Evolutionary conservation across 2,329 filamentous ascomycete species (phyloP).

Genomic region (Penicillium expansum): DNA sequence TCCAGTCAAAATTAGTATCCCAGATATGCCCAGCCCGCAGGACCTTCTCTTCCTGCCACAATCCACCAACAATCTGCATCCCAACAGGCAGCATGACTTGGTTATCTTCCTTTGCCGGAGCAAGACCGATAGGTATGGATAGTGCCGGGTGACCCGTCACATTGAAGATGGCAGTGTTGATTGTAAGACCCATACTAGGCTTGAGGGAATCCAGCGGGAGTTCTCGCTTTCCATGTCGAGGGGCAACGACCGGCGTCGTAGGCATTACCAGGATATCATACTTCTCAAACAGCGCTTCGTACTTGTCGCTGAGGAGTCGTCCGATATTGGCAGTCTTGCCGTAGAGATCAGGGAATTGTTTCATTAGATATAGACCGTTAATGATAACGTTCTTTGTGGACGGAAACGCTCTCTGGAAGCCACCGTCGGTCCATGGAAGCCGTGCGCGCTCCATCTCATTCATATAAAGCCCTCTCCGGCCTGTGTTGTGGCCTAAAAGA

Average conservation of each 20-base stretch:
- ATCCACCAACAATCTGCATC: constrained; percentile 53
- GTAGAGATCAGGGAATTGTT: constrained; percentile 41
- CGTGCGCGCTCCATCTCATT: constrained; percentile 52
- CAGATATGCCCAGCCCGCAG: constrained; percentile 23
- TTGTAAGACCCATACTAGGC: constrained; percentile 51
- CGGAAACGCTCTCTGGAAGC: constrained; percentile 48
- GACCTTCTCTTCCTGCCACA: constrained; percentile 31
- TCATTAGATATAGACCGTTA: constrained; percentile 42
- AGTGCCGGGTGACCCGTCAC: constrained; percentile 57
- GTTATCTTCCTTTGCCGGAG: constrained; percentile 26
- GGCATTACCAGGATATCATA: constrained; percentile 46
- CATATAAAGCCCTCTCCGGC: constrained; percentile 50
- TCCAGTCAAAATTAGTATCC: constrained; percentile 28
- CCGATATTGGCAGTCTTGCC: constrained; percentile 43
- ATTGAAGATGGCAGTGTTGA: constrained; percentile 58
- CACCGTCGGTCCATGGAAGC: constrained; percentile 47
- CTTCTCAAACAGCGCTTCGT: constrained; percentile 40
- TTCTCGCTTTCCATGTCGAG: constrained; percentile 23
- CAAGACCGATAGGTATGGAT: constrained; percentile 51
- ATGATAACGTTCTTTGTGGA: constrained; percentile 48
- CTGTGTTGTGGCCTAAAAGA: constrained; percentile 45
- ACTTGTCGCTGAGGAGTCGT: constrained; percentile 39
- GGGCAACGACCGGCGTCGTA: constrained; percentile 30
- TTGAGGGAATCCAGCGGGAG: constrained; percentile 26
- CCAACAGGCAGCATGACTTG: constrained; percentile 49